phyloP scores from a whole-genome alignment of 140 eudicot genomes.

The Anethum foeniculum region DNA sequence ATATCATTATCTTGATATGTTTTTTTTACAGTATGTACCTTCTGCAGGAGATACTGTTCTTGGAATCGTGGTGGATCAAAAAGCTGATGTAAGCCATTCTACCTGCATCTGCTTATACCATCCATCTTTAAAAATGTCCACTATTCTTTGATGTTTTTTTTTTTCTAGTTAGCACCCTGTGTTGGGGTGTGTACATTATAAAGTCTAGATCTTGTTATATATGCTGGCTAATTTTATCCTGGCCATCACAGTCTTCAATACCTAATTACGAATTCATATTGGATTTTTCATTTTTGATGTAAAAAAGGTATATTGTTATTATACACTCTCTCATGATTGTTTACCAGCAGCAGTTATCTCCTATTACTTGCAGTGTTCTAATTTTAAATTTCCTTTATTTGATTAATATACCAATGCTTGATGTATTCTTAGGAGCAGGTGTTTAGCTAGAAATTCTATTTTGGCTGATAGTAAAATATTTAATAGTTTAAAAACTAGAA shows the following conservation, averaged over 20 bases:
- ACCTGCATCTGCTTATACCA: not conserved
- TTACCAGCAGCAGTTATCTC: not conserved
- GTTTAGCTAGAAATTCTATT: not conserved
- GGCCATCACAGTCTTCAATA: not conserved
- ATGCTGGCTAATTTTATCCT: not conserved
- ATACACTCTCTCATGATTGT: not conserved
- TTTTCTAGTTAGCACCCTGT: not conserved
- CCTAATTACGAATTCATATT: not conserved
- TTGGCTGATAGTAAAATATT: not conserved
- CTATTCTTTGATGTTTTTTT: not conserved
- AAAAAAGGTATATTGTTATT: not conserved
- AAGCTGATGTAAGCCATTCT: constrained; percentile 67
- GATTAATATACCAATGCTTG: no score
- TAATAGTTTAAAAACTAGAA: not conserved
- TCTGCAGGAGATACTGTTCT: constrained; percentile 70
- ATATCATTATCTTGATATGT: not conserved
- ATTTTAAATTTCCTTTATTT: not conserved
- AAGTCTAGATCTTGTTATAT: not conserved
- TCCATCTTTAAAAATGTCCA: not conserved
- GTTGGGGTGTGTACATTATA: not conserved
- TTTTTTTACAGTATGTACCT: constrained; percentile 68
- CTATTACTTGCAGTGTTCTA: not conserved
- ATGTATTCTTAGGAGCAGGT: not conserved
- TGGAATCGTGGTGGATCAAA: constrained; percentile 81
- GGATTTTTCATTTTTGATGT: no score